Percentiles rank a stretch among this genome's conserved stretches.
phyloP scores from a whole-genome alignment of 305 asterid genomes.

The Solanum chacoense region DNA sequence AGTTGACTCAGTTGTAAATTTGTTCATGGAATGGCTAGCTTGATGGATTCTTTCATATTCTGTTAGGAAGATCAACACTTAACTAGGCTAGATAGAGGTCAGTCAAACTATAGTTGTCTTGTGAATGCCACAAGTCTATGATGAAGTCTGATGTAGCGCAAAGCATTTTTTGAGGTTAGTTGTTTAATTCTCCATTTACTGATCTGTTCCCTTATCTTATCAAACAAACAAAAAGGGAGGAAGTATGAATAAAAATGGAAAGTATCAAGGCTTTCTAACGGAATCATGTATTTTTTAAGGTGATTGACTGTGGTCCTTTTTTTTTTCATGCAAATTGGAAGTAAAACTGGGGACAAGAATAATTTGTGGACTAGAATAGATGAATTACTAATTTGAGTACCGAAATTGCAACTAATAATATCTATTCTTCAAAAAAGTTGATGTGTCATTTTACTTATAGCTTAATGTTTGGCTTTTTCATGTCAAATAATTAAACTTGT shows the following conservation, averaged over 20 bases:
- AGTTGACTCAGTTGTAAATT: constrained; percentile 77
- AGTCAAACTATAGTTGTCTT: constrained; percentile 22
- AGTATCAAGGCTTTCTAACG: neutral
- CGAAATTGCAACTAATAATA: neutral
- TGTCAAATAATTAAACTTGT: neutral
- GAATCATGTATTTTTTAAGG: neutral
- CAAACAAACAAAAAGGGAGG: neutral
- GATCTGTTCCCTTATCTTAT: constrained; percentile 1
- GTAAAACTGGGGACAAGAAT: neutral
- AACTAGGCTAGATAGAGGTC: constrained; percentile 47
- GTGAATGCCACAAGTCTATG: neutral
- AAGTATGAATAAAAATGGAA: neutral
- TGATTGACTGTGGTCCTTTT: neutral
- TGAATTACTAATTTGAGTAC: neutral
- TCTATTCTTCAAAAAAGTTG: neutral
- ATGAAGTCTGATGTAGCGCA: neutral
- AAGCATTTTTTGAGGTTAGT: constrained; percentile 44
- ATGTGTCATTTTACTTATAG: neutral
- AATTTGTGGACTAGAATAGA: neutral
- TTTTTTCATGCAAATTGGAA: neutral
- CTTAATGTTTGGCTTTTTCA: neutral
- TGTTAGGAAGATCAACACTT: constrained; percentile 28
- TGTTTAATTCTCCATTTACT: constrained; percentile 15
- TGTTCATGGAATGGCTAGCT: constrained; percentile 31
- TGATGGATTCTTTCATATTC: constrained; percentile 14